Conservation (phyloP, 108 stramenopile genomes). For the Cyclostephanos invisitatus region DNA sequence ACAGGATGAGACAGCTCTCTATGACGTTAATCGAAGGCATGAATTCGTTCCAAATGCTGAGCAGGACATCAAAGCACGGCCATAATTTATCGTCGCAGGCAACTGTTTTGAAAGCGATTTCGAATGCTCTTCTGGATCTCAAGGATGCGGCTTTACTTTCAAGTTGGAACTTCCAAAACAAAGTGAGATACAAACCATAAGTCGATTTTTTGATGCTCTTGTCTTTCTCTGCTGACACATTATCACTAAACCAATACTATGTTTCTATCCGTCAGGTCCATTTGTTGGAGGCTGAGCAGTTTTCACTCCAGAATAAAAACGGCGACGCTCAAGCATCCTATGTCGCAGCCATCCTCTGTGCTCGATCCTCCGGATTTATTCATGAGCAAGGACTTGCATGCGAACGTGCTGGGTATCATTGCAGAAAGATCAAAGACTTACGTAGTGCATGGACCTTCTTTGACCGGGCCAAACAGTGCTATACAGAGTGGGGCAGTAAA, state of each 20-base stretch:
- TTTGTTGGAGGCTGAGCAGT: constrained; percentile 21
- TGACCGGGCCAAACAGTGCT: constrained; percentile 22
- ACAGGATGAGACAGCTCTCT: no score
- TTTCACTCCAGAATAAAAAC: constrained; percentile 10
- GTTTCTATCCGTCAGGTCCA: constrained; percentile 2
- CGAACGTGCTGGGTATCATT: constrained; percentile 25
- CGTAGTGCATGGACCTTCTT: constrained; percentile 18
- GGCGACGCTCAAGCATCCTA: constrained; percentile 23
- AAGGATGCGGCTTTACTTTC: constrained; percentile 1
- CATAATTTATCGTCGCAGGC: not conserved
- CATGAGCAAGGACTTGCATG: constrained; percentile 39
- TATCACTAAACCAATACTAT: no score
- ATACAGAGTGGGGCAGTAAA: constrained; percentile 20
- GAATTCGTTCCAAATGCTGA: not conserved
- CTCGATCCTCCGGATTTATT: constrained; percentile 13
- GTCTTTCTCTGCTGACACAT: no score
- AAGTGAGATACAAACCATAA: constrained; percentile 1
- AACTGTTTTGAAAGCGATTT: not conserved
- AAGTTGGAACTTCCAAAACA: constrained; percentile 7
- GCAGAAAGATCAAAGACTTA: not conserved
- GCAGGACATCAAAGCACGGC: not conserved
- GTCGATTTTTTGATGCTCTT: not conserved
- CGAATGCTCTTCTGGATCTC: not conserved
- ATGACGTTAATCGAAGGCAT: no score
- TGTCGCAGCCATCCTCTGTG: constrained; percentile 16